Percentiles rank a stretch among this genome's conserved stretches.
These are phyloP conservation scores for Populus tomentosa DNA, from an alignment of 441 rosid species.

Conservation along the genomic window DNA sequence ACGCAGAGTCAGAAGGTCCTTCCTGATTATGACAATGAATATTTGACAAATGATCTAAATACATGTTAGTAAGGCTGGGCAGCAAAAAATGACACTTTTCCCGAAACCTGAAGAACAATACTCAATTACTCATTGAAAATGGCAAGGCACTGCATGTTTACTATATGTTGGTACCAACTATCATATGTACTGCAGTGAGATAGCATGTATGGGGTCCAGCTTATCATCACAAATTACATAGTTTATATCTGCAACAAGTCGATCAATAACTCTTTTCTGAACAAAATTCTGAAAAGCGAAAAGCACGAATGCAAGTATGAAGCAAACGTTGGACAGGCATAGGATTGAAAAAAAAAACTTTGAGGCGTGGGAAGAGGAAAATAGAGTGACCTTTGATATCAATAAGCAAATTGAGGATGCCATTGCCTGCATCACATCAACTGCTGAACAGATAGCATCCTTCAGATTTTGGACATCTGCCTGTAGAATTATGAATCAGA, in stretches of 20 bases:
- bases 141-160: not conserved
- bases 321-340: not conserved
- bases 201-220: not conserved
- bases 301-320: not conserved
- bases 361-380: not conserved
- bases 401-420: constrained; percentile 62
- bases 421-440: constrained; percentile 87
- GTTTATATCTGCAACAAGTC: not conserved
- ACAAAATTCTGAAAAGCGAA: not conserved
- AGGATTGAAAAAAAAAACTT: no score
- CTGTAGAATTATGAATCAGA: constrained; percentile 35
- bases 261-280: not conserved
- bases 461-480: constrained; percentile 65
- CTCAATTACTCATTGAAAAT: not conserved
- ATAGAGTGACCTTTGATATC: constrained; percentile 56
- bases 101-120: not conserved
- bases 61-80: not conserved
- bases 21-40: not conserved
- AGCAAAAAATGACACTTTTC: not conserved
- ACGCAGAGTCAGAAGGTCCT: not conserved
- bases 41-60: not conserved
- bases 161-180: not conserved
- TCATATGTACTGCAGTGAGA: not conserved
- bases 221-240: not conserved
- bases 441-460: constrained; percentile 78